Evolutionary conservation across 768 basidiomycete species (phyloP).

Genomic region (Hypholoma fasciculare): DNA sequence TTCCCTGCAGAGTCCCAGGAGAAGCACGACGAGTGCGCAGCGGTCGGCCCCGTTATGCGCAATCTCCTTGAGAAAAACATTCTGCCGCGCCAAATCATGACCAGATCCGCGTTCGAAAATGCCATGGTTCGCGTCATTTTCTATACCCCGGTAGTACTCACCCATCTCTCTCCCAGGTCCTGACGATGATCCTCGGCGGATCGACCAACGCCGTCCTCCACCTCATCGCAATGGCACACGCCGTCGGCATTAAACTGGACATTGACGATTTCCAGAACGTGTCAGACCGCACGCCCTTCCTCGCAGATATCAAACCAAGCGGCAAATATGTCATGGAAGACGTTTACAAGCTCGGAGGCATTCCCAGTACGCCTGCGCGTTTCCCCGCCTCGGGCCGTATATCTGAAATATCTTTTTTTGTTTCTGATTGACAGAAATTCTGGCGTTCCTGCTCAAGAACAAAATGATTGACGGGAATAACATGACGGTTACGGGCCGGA

Average conservation of each 20-base stretch:
- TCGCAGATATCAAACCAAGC: conserved; percentile 95
- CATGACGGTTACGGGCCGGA: conserved; percentile 87
- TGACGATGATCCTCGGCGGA: conserved; percentile 96
- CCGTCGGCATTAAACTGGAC: conserved; percentile 84
- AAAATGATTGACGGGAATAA: conserved; percentile 89
- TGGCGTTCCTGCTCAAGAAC: conserved; percentile 83
- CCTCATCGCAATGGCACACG: conserved; percentile 95
- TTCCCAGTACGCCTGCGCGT: conserved; percentile 69
- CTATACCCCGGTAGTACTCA: neutral
- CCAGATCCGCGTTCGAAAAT: conserved; percentile 93
- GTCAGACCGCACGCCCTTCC: conserved; percentile 90
- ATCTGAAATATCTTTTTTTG: neutral
- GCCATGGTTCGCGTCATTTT: conserved; percentile 70
- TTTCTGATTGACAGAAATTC: conserved; percentile 56
- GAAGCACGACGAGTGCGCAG: conserved; percentile 82
- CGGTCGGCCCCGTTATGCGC: conserved; percentile 80
- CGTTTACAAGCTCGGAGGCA: conserved; percentile 93
- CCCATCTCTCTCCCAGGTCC: conserved; percentile 51
- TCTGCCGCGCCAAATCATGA: conserved; percentile 95
- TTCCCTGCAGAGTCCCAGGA: conserved; percentile 93
- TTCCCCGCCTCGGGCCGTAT: conserved; percentile 4
- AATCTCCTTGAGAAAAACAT: conserved; percentile 90
- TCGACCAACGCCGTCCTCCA: conserved; percentile 98
- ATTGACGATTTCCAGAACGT: conserved; percentile 94
- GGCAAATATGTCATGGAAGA: conserved; percentile 99